Evolutionary conservation across 1,139 yeast genomes (phyloP).

Genomic region (Magnusiomyces magnusii): DNA sequence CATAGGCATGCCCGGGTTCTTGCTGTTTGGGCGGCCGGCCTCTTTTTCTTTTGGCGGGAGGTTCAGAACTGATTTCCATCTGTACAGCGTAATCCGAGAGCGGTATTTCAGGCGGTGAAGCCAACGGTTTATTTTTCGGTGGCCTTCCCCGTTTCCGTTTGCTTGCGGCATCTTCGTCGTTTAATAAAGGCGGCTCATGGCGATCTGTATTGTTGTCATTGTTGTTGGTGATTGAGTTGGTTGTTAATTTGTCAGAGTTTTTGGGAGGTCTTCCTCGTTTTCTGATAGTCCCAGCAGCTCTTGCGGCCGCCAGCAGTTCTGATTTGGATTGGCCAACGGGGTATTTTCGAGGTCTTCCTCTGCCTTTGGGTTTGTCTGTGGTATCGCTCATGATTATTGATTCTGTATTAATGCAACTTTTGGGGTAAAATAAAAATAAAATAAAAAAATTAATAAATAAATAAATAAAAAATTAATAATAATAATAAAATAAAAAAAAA

Average conservation of each 20-base stretch:
- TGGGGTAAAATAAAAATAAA: too few relatives aligned
- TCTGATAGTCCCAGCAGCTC: constrained; percentile 11
- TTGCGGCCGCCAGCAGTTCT: constrained; percentile 14
- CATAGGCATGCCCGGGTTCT: too few relatives aligned
- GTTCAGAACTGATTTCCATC: not conserved
- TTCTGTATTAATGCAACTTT: too few relatives aligned
- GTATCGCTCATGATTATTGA: not conserved
- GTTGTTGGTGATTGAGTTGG: not conserved
- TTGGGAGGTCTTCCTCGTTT: constrained; percentile 16
- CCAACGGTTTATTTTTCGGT: not conserved
- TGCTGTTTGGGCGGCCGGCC: not conserved
- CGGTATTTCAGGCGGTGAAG: not conserved
- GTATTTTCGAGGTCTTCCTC: constrained; percentile 16
- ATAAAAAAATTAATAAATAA: too few relatives aligned
- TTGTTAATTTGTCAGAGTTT: not conserved
- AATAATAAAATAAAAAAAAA: too few relatives aligned
- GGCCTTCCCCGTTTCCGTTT: constrained; percentile 1
- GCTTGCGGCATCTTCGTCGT: not conserved
- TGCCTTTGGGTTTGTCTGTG: constrained; percentile 6
- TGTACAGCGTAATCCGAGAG: not conserved
- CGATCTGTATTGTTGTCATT: not conserved
- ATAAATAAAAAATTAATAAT: too few relatives aligned
- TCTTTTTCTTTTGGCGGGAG: not conserved
- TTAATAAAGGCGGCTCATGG: not conserved
- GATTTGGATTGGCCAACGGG: constrained; percentile 16